Evolutionary conservation across 352 stramenopile genomes (phyloP), one percentile per base, ranked within the genome.

Genomic region (Elongisporangium undulatum): DNA sequence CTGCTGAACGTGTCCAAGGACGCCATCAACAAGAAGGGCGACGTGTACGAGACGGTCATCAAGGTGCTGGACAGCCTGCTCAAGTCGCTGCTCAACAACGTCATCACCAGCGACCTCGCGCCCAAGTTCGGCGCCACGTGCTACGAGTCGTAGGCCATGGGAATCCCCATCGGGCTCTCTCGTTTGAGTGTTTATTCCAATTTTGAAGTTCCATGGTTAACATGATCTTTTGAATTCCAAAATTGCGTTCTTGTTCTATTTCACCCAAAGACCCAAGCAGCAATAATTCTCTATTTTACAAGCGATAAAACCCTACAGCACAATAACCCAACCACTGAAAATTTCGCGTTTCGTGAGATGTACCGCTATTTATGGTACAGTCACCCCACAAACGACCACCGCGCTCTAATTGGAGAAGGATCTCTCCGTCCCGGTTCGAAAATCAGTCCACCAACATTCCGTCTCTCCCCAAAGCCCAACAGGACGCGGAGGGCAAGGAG

Each of bases 1-100:
- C 67, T 87, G 51, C 60, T 84, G 13, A 54, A 70, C 53, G 83
- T 87, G 61, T 82, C 68, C 22, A 72, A 72, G 16, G 63, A 71
- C 16, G 61, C 76, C 54, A 50, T 86, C 55, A 89, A 89, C 76
- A 85, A 86, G 72, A 88, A 86, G 75, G 73, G 71, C 57, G 67
- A 79, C 60, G 60, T 75, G 34, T 85, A 85, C 73, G 81, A 70
- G 13, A 67, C 61, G n/a, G 68, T 77, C 55, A 76, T 77, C 50
- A 34, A 65, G 4, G 58, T 79, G 34, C 59, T 71, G 39, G 58
- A 82, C 54, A 72, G 67, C 58, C 51, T 84, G 21, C 39, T 67
- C 59, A 75, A 75, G 41, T 82, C 75, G 49, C 61, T 83, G 8
- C 55, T 84, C 49, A 87, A 87, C 73, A 69, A 77, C 49, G 29